Conservation (phyloP, 805 yeast genomes). For the Ogataea saltuana region DNA sequence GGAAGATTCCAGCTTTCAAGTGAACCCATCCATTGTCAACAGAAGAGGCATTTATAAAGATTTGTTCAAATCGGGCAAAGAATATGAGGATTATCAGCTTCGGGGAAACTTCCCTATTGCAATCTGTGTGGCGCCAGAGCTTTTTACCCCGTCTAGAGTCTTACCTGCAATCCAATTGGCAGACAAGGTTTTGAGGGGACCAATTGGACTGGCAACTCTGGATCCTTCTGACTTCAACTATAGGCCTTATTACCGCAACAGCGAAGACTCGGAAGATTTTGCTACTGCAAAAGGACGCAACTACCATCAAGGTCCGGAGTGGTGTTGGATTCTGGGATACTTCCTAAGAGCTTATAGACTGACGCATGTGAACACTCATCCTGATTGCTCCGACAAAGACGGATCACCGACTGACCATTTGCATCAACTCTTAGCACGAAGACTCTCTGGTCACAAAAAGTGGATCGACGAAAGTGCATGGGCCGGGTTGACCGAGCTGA, state of each 20-base stretch:
- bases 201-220: constrained; percentile 86
- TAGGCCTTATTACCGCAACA: constrained; percentile 82
- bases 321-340: constrained; percentile 93
- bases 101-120: constrained; percentile 93
- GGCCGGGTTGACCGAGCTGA: constrained; percentile 93
- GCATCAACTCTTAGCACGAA: constrained; percentile 56
- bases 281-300: constrained; percentile 94
- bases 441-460: constrained; percentile 62
- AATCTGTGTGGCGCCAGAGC: constrained; percentile 91
- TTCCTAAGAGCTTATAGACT: constrained; percentile 74
- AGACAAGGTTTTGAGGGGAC: constrained; percentile 77
- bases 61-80: constrained; percentile 74
- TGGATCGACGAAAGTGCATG: constrained; percentile 80
- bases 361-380: constrained; percentile 47
- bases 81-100: constrained; percentile 90
- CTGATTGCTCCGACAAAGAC: constrained; percentile 36
- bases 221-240: constrained; percentile 93
- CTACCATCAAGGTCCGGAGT: constrained; percentile 98
- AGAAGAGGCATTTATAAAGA: constrained; percentile 96
- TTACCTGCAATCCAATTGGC: constrained; percentile 66
- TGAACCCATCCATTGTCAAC: constrained; percentile 68
- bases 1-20: constrained; percentile 60
- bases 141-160: constrained; percentile 66
- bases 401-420: constrained; percentile 49
- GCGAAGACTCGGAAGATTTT: constrained; percentile 81